Evolutionary conservation across 192 early-diverging fungal genomes (phyloP).

Genomic region (Rhizophagus clarus): DNA sequence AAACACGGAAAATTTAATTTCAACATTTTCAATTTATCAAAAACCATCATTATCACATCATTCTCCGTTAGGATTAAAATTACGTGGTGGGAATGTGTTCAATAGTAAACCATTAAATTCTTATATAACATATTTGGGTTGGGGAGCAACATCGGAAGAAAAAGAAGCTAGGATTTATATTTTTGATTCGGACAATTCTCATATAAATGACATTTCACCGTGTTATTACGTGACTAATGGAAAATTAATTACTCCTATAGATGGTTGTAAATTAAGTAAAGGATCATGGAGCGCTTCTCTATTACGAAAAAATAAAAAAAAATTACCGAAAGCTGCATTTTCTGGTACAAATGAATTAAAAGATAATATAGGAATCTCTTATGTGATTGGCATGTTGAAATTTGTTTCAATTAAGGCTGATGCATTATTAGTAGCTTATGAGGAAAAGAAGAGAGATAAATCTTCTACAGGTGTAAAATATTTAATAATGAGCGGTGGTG

Average conservation of each 20-base stretch:
- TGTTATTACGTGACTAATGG: slow-evolving; percentile 12
- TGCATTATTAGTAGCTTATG: slow-evolving; percentile 7
- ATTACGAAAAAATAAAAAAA: slow-evolving; percentile 7
- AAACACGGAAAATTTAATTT: not conserved
- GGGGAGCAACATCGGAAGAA: not conserved
- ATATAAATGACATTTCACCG: not conserved
- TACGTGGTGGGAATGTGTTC: not conserved
- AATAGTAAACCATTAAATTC: slow-evolving; percentile 5
- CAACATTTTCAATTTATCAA: not conserved
- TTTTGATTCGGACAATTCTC: not conserved
- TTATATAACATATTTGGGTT: slow-evolving; percentile 1
- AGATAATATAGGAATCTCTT: not conserved
- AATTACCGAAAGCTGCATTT: not conserved
- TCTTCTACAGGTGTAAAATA: slow-evolving; percentile 6
- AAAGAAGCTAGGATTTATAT: slow-evolving; percentile 21
- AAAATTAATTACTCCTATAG: not conserved
- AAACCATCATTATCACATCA: not conserved
- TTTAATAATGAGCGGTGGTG: slow-evolving; percentile 11
- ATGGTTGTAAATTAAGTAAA: slow-evolving; percentile 1
- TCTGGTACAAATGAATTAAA: not conserved
- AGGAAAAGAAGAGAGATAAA: slow-evolving; percentile 9
- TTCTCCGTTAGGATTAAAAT: not conserved
- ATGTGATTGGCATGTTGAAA: not conserved
- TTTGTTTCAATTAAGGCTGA: not conserved
- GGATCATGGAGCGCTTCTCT: slow-evolving; percentile 1